These are phyloP conservation scores for Thraustochytrium sp. DNA, from an alignment of 352 stramenopile species.

Conservation along the genomic window DNA sequence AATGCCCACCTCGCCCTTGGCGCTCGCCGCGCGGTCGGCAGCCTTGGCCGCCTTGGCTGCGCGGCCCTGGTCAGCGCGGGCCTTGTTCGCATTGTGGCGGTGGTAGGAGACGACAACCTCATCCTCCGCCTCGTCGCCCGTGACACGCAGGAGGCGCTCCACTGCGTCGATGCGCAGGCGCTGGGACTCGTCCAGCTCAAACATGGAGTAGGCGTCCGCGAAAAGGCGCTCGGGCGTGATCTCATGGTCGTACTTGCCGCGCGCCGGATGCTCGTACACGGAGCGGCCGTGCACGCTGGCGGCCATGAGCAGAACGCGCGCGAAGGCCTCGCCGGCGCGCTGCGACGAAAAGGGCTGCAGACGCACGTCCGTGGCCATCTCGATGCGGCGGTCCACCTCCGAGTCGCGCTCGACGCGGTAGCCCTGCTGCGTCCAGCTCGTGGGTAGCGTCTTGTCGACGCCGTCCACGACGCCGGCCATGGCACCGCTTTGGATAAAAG, in stretches of 20 bases:
- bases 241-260: neutral
- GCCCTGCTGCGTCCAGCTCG: conserved; percentile 34
- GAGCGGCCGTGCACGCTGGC: neutral
- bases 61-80: no score
- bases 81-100: neutral
- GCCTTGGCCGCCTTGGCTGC: no score
- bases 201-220: conserved; percentile 15
- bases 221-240: conserved; percentile 20
- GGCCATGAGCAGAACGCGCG: conserved; percentile 27
- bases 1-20: neutral
- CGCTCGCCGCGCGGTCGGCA: no score
- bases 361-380: neutral
- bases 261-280: neutral
- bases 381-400: neutral
- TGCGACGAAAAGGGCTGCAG: conserved; percentile 19
- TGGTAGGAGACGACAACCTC: conserved; percentile 34
- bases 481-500: neutral
- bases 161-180: neutral
- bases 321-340: conserved; percentile 14
- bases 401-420: neutral
- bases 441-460: neutral
- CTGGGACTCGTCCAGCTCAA: neutral
- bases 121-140: conserved; percentile 18
- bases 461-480: neutral
- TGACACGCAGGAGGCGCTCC: neutral